Conservation (phyloP, 2,329 filamentous ascomycete genomes). For the Trichophyton verrucosum region DNA sequence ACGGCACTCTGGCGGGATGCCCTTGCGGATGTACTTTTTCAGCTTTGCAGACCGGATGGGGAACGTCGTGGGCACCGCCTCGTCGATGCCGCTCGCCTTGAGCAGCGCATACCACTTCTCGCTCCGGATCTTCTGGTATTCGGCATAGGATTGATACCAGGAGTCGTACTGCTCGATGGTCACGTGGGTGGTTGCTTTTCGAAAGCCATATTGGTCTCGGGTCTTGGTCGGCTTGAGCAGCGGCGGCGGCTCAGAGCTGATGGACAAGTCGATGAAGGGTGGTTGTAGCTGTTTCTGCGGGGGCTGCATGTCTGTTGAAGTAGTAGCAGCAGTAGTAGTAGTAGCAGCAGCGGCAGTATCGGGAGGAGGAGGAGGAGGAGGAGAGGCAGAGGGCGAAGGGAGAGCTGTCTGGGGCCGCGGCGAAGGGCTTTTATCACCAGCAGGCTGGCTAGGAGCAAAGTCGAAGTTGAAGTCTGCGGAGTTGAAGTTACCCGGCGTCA, state of each 20-base stretch:
- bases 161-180: conserved; percentile 63
- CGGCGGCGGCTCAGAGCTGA: conserved; percentile 29
- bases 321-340: too few relatives aligned
- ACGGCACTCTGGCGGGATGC: conserved; percentile 84
- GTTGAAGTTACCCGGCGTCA: conserved; percentile 13
- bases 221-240: conserved; percentile 23
- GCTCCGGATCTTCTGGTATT: conserved; percentile 60
- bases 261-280: conserved; percentile 20
- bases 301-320: too few relatives aligned
- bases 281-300: too few relatives aligned
- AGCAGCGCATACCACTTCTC: conserved; percentile 74
- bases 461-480: not conserved
- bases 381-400: not conserved
- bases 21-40: conserved; percentile 83
- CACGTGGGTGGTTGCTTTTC: conserved; percentile 72
- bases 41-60: conserved; percentile 70
- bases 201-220: conserved; percentile 83
- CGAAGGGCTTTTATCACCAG: not conserved
- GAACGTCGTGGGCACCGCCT: conserved; percentile 60
- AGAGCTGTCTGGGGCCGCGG: not conserved
- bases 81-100: conserved; percentile 62
- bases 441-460: too few relatives aligned
- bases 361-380: not conserved
- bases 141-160: conserved; percentile 65
- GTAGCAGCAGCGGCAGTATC: too few relatives aligned